Evolutionary conservation across 768 basidiomycete genomes (phyloP), one percentile per base, ranked within the genome.

Genomic region (Hypholoma fasciculare): DNA sequence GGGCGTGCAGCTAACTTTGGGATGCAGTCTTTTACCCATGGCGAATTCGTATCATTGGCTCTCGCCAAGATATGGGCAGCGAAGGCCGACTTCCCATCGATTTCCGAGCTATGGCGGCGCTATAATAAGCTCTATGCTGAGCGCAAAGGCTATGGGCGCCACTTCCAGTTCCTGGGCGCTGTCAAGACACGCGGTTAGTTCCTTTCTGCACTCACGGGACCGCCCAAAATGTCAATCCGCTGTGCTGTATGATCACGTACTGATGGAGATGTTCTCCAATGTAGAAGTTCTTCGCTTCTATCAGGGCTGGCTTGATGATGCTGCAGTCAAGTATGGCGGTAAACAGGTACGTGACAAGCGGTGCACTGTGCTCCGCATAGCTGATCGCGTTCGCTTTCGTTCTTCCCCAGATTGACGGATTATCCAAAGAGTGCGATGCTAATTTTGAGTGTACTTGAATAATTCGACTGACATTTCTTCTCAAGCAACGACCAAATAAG

Each of bases 301-400:
- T 49, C 63, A 72, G 27, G 75, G 71, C 9, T 78, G 76, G 77
- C 62, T 78, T 3, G 76, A 78, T 51, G 68, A 67, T 4, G 76
- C 74, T 2, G 76, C 76, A 43, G 67, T 69, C 37, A 71, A 72
- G 51, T 74, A 74, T 57, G 76, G 76, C 4, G 76, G 75, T 17
- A 64, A 66, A 55, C 74, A 74, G 67, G 61, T 62, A 38, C 17
- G 58, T n/a, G n/a, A 0, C 13, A 19, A 27, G 20, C 8, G 26
- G 40, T 17, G 14, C 44, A 14, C 17, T 36, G 50, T 37, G 27
- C 19, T 19, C n/a, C n/a, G 7, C 19, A 13, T n/a, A 6, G 6
- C 36, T 26, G 14, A 49, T 3, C 12, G 26, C 39, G 16, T 34
- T 0, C 11, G 7, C 12, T 34, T 19, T 34, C 6, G 43, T 43